Evolutionary conservation across 2,329 filamentous ascomycete genomes (phyloP).

Genomic region (Beauveria sp.): DNA sequence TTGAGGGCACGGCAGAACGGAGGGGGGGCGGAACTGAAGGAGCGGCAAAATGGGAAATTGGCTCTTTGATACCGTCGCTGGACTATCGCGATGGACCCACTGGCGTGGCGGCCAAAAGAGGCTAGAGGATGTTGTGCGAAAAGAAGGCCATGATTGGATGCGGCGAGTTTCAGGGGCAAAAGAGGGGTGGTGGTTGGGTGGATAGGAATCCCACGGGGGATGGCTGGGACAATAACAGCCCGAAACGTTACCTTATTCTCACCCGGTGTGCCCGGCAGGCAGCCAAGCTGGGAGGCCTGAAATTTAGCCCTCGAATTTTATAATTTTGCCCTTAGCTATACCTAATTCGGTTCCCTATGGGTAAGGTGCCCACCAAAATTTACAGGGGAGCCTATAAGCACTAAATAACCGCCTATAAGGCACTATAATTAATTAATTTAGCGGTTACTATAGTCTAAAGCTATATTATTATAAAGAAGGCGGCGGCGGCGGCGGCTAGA

Average conservation of each 20-base stretch:
- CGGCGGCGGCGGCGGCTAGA: no score
- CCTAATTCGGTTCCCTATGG: no score
- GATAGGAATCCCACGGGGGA: neutral
- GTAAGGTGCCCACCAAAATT: no score
- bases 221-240: neutral
- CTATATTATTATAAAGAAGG: no score
- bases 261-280: neutral
- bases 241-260: neutral
- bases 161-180: neutral
- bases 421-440: no score
- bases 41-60: constrained; percentile 11
- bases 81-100: constrained; percentile 10
- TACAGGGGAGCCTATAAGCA: no score
- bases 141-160: neutral
- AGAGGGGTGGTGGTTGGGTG: neutral
- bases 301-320: no score
- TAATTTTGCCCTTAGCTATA: no score
- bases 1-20: neutral
- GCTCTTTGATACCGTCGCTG: constrained; percentile 7
- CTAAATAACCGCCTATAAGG: no score
- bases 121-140: neutral
- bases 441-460: no score
- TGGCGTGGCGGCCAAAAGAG: neutral
- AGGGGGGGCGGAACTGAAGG: constrained; percentile 5
- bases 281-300: no score